Evolutionary conservation across 75 land plant species (phyloP).

Genomic region (Pseudotsuga menziesii): DNA sequence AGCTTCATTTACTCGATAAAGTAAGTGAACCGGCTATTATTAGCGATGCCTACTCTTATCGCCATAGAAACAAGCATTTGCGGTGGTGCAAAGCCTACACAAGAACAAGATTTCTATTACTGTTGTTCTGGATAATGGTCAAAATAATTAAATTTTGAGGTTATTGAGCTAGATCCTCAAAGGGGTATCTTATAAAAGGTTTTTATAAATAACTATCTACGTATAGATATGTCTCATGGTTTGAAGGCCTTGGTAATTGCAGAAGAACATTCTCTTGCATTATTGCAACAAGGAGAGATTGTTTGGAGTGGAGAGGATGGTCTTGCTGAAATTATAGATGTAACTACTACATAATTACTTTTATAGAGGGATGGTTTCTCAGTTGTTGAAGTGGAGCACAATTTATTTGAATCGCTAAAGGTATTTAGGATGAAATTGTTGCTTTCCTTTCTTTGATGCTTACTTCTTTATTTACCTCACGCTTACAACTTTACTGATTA

Average conservation of each 20-base stretch:
- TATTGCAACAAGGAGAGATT: slow-evolving; percentile 89
- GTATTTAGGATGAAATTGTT: slow-evolving; percentile 18
- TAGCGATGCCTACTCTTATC: slow-evolving; percentile 58
- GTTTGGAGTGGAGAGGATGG: slow-evolving; percentile 99
- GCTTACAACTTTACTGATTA: neutral
- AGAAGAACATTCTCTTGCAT: slow-evolving; percentile 82
- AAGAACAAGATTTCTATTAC: slow-evolving; percentile 33
- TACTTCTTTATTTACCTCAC: neutral
- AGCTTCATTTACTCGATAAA: slow-evolving; percentile 47
- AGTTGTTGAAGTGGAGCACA: slow-evolving; percentile 88
- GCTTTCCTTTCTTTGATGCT: neutral
- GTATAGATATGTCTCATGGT: slow-evolving; percentile 84
- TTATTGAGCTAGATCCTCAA: slow-evolving; percentile 51
- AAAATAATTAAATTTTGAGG: slow-evolving; percentile 31
- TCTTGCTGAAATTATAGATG: slow-evolving; percentile 81
- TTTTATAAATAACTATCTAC: slow-evolving; percentile 73
- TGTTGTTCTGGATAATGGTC: slow-evolving; percentile 41
- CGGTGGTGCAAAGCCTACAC: slow-evolving; percentile 38
- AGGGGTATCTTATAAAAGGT: slow-evolving; percentile 67
- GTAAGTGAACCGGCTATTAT: slow-evolving; percentile 29
- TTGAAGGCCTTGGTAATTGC: slow-evolving; percentile 87
- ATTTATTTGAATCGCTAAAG: slow-evolving; percentile 88
- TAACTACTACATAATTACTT: slow-evolving; percentile 76
- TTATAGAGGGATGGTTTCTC: slow-evolving; percentile 83
- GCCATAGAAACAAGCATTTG: slow-evolving; percentile 62